A percentile compares a stretch with the other conserved stretches of the same genome.
These are phyloP conservation scores for Capronia coronata DNA, from an alignment of 2,329 filamentous ascomycete species.

Conservation along the genomic window DNA sequence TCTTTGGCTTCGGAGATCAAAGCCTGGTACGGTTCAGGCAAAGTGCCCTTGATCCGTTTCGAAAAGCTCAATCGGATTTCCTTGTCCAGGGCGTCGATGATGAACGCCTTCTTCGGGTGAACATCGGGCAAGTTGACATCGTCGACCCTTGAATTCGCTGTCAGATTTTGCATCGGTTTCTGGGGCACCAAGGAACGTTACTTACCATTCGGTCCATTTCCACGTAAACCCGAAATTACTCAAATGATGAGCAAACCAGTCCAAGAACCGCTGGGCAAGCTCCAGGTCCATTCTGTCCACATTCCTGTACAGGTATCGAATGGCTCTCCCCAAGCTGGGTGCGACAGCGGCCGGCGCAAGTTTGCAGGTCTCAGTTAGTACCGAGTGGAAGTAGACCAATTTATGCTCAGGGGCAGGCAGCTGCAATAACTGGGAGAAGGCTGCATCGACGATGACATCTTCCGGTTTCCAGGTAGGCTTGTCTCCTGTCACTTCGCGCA, in stretches of 20 bases:
- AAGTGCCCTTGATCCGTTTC: slow-evolving; percentile 87
- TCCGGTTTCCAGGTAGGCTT: slow-evolving; percentile 91
- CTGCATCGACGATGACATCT: slow-evolving; percentile 92
- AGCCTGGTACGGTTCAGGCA: slow-evolving; percentile 73
- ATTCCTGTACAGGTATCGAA: slow-evolving; percentile 82
- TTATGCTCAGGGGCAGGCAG: slow-evolving; percentile 85
- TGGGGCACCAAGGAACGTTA: slow-evolving; percentile 14
- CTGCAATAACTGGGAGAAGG: slow-evolving; percentile 90
- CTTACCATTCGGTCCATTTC: slow-evolving; percentile 96
- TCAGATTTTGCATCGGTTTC: slow-evolving; percentile 7
- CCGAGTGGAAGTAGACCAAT: slow-evolving; percentile 90
- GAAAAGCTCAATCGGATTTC: slow-evolving; percentile 95
- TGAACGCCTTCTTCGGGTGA: slow-evolving; percentile 88
- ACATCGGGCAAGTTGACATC: slow-evolving; percentile 71
- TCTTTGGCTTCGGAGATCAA: slow-evolving; percentile 84
- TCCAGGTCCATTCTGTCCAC: slow-evolving; percentile 79
- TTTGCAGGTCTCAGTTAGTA: slow-evolving; percentile 93
- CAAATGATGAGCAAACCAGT: slow-evolving; percentile 96
- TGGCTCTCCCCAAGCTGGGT: slow-evolving; percentile 84
- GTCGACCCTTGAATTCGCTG: slow-evolving; percentile 51
- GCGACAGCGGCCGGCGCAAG: slow-evolving; percentile 94
- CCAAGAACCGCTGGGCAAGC: slow-evolving; percentile 76
- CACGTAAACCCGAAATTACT: slow-evolving; percentile 99
- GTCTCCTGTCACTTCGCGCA: slow-evolving; percentile 58
- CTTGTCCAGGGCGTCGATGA: slow-evolving; percentile 84